These are phyloP conservation scores for Malassezia sympodialis DNA, from an alignment of 1,284 basidiomycete genomes.

Conservation along the genomic window DNA sequence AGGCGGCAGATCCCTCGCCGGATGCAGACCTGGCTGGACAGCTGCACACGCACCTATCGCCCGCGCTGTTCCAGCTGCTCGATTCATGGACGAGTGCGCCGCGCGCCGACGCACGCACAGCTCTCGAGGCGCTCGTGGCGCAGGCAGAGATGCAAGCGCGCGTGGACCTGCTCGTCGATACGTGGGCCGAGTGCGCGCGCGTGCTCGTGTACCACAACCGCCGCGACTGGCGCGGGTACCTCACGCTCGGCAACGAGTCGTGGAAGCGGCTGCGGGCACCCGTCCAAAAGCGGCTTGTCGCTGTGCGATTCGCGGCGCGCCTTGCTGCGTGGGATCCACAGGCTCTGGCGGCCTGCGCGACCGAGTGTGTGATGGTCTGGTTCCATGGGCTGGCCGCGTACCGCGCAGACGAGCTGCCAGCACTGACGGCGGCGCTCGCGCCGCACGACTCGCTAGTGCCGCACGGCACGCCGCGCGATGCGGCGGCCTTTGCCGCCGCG, in stretches of 20 bases:
- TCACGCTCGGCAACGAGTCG: conserved; percentile 56
- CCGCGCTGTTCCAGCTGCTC: conserved; percentile 58
- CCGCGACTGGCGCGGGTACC: conserved; percentile 61
- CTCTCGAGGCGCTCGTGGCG: conserved; percentile 24
- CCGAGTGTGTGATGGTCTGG: conserved; percentile 31
- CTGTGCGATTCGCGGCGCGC: conserved; percentile 61
- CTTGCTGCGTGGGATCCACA: conserved; percentile 59
- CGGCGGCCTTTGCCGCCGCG: not conserved
- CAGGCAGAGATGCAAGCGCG: conserved; percentile 45
- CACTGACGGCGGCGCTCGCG: conserved; percentile 20
- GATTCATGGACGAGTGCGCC: conserved; percentile 42
- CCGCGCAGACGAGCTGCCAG: conserved; percentile 24
- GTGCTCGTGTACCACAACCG: conserved; percentile 59
- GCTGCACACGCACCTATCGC: conserved; percentile 55
- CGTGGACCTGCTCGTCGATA: conserved; percentile 58
- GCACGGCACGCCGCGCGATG: not conserved
- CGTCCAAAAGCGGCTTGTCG: conserved; percentile 57
- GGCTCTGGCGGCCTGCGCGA: conserved; percentile 19
- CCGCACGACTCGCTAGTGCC: not conserved
- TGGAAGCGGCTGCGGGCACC: conserved; percentile 58
- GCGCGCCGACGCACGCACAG: conserved; percentile 17
- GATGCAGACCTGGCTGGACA: conserved; percentile 51
- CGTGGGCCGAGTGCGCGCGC: conserved; percentile 66
- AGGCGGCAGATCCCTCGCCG: conserved; percentile 46
- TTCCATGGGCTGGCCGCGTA: conserved; percentile 27